These are phyloP conservation scores for Fusarium miscanthi DNA, from an alignment of 2,329 filamentous ascomycete genomes.

Conservation along the genomic window DNA sequence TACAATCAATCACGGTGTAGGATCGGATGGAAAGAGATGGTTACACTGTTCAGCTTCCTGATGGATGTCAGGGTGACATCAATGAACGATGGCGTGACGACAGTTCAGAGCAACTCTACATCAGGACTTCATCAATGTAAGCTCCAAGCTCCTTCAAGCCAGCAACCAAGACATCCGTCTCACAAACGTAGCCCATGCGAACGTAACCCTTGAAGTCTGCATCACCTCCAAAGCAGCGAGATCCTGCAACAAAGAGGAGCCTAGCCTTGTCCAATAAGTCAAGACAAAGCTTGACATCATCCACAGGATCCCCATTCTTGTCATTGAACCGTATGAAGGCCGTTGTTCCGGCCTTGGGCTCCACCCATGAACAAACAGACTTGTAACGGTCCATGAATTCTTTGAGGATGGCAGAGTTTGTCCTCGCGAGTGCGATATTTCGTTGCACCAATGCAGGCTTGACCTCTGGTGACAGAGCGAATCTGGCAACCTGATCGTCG, in stretches of 20 bases:
- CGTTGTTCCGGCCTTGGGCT: constrained; percentile 82
- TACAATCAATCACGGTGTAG: background rate
- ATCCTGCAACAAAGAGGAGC: constrained; percentile 80
- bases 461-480: constrained; percentile 69
- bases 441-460: constrained; percentile 59
- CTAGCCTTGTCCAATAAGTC: constrained; percentile 75
- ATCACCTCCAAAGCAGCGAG: constrained; percentile 74
- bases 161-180: constrained; percentile 73
- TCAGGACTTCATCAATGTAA: constrained; percentile 49
- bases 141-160: constrained; percentile 64
- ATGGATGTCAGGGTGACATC: background rate
- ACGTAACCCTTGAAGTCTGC: constrained; percentile 79
- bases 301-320: constrained; percentile 68
- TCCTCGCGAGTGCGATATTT: constrained; percentile 70
- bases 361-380: constrained; percentile 74
- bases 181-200: constrained; percentile 79
- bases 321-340: constrained; percentile 76
- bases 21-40: background rate
- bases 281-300: constrained; percentile 77
- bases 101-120: background rate
- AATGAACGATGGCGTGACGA: background rate
- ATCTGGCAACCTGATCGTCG: constrained; percentile 81
- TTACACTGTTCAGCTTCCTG: background rate
- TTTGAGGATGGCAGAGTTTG: constrained; percentile 74
- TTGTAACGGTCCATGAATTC: constrained; percentile 73